These are phyloP conservation scores for Trametes maxima DNA, from an alignment of 768 basidiomycete genomes.

Conservation along the genomic window DNA sequence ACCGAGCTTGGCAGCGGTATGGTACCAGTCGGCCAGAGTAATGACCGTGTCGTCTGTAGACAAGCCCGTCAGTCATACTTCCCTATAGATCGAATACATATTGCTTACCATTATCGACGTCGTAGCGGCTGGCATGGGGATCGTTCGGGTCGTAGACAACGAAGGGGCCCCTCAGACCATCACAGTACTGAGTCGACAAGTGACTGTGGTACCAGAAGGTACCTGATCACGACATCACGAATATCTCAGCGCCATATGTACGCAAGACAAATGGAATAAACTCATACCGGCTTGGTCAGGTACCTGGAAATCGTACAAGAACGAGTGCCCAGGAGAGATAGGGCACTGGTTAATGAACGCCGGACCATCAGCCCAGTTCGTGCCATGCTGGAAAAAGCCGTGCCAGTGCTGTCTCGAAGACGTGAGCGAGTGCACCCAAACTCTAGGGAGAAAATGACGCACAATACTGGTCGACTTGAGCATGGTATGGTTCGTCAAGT, in stretches of 20 bases:
- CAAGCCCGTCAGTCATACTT: neutral
- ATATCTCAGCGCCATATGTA: neutral
- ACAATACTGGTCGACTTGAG: constrained; percentile 26
- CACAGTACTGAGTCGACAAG: constrained; percentile 42
- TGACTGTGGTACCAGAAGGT: constrained; percentile 47
- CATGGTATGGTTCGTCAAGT: constrained; percentile 25
- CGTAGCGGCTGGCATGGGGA: constrained; percentile 31
- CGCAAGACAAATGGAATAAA: neutral
- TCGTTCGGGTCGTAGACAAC: constrained; percentile 36
- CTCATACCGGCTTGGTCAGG: constrained; percentile 29
- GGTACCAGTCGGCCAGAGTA: constrained; percentile 49
- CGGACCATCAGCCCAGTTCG: constrained; percentile 48
- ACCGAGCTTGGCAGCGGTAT: constrained; percentile 20
- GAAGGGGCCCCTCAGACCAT: constrained; percentile 42
- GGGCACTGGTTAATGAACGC: constrained; percentile 46
- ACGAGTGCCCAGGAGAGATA: constrained; percentile 38
- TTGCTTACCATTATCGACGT: constrained; percentile 32
- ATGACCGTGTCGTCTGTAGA: constrained; percentile 47
- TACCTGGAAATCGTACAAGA: constrained; percentile 41
- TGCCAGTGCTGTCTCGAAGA: constrained; percentile 41
- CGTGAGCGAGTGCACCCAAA: neutral
- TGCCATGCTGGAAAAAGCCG: constrained; percentile 45
- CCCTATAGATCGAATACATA: too few species aligned
- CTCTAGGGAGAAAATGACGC: neutral
- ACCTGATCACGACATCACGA: constrained; percentile 11